phyloP scores from a whole-genome alignment of 768 basidiomycete genomes.

The Dentipellis fragilis region DNA sequence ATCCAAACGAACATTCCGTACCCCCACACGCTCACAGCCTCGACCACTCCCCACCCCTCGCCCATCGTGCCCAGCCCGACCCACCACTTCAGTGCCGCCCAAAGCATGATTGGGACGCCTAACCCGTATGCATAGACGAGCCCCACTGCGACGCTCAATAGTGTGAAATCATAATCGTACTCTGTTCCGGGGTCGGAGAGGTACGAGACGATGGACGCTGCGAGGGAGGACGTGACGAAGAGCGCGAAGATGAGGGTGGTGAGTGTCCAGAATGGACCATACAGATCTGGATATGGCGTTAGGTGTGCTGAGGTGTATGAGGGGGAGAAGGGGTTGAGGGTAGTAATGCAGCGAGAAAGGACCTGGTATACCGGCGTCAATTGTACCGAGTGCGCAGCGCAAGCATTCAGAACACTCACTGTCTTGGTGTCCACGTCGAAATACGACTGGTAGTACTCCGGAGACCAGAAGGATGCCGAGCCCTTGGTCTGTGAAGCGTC shows the following conservation, averaged over 20 bases:
- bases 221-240: slow-evolving; percentile 89
- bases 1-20: slow-evolving; percentile 85
- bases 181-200: slow-evolving; percentile 60
- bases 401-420: slow-evolving; percentile 24
- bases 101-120: slow-evolving; percentile 70
- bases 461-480: slow-evolving; percentile 49
- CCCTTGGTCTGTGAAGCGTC: slow-evolving; percentile 29
- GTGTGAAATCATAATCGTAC: slow-evolving; percentile 82
- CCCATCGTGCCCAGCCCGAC: slow-evolving; percentile 46
- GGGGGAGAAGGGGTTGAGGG: slow-evolving; percentile 62
- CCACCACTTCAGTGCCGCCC: slow-evolving; percentile 76
- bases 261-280: slow-evolving; percentile 96
- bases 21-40: slow-evolving; percentile 74
- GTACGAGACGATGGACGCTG: slow-evolving; percentile 80
- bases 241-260: slow-evolving; percentile 90
- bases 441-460: slow-evolving; percentile 82
- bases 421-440: slow-evolving; percentile 84
- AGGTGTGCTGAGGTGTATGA: slow-evolving; percentile 56
- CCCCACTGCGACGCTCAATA: slow-evolving; percentile 73
- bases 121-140: slow-evolving; percentile 86
- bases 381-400: background rate
- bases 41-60: slow-evolving; percentile 75
- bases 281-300: slow-evolving; percentile 59
- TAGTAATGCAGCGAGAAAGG: slow-evolving; percentile 64
- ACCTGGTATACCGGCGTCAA: slow-evolving; percentile 35